Base-by-base conservation (phyloP, 2,329 filamentous ascomycete species). In the Parastagonospora nodorum region DNA sequence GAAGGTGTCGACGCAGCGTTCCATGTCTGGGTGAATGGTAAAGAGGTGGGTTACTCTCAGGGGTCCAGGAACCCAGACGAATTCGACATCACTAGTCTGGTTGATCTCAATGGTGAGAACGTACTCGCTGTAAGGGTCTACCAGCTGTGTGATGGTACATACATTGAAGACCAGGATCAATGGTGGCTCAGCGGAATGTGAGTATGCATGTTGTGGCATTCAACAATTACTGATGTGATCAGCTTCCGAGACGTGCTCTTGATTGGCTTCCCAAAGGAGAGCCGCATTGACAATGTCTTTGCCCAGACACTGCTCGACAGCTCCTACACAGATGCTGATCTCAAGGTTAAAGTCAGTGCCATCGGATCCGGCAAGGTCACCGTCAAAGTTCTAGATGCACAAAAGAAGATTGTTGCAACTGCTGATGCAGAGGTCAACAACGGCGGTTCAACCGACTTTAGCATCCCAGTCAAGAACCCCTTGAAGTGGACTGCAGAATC, bases 1-100 rank as follows among this genome's bases (percentile, higher is more conserved):
- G 87, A 90, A 47, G 88, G 88, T 1, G 87, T 90, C 0, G 87
- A 90, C 60, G 86, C 84, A 60, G 84, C 87, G 0, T 90, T 87
- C 60, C 86, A 89, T 67, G 72, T 89, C 9, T 89, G 82, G 80
- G 73, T 90, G 6, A 90, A 90, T 56, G 84, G 85, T 0, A 66
- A 75, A 12, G 73, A 84, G 31, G 75, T 89, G 2, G 88, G 88
- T 2, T 90, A 89, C 61, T 83, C 83, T 2, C 86, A 90, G 63
- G 88, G 87, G 0, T 83, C 83, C 8, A 78, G 87, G 32, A 90
- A 90, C 58, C 79, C 87, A 0, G 80, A 84, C 7, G 88, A 90
- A 63, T 90, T 89, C 58, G 88, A 90, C 53, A 75, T 90, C 10
- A 85, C 84, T 0, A 60, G 73, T 0, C 72, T 78, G 29, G 73